Evolutionary conservation across 139 green algal species (phyloP).

Genomic region (Chlorella sp.): DNA sequence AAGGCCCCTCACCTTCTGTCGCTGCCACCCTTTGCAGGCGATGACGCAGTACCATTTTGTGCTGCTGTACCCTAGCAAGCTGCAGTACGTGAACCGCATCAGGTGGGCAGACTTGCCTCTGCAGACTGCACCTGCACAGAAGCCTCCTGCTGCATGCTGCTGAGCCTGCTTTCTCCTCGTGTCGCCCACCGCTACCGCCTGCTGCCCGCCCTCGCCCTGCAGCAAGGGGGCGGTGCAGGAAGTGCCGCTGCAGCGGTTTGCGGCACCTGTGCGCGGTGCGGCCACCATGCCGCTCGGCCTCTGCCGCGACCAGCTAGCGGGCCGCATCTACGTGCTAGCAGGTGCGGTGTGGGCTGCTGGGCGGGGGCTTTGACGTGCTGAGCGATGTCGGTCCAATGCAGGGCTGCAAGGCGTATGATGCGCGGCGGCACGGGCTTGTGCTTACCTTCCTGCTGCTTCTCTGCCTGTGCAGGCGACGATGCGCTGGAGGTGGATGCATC

Average conservation of each 20-base stretch:
- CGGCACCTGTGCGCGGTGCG: conserved; percentile 25
- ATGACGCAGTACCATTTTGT: conserved; percentile 83
- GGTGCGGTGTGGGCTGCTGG: neutral
- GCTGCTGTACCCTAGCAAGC: conserved; percentile 65
- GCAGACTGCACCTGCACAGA: no score
- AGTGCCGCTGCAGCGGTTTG: conserved; percentile 50
- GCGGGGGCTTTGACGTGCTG: neutral
- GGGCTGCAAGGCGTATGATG: neutral
- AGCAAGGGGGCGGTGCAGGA: conserved; percentile 71
- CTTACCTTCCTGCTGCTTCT: neutral
- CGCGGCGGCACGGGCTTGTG: neutral
- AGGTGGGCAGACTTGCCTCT: no score
- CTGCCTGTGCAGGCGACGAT: conserved; percentile 39
- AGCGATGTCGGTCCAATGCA: no score
- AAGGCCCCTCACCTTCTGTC: neutral
- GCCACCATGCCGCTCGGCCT: conserved; percentile 42
- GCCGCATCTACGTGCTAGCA: conserved; percentile 35
- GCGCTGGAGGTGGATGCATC: conserved; percentile 49
- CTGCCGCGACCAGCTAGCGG: conserved; percentile 22
- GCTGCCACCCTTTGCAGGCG: conserved; percentile 40
- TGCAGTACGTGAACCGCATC: conserved; percentile 72
- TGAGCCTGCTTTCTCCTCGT: no score
- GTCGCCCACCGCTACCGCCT: no score
- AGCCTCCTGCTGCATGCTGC: no score
- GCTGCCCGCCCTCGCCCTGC: no score